Base-by-base conservation (phyloP, 2,329 filamentous ascomycete genomes). In the Apiospora arundinis region DNA sequence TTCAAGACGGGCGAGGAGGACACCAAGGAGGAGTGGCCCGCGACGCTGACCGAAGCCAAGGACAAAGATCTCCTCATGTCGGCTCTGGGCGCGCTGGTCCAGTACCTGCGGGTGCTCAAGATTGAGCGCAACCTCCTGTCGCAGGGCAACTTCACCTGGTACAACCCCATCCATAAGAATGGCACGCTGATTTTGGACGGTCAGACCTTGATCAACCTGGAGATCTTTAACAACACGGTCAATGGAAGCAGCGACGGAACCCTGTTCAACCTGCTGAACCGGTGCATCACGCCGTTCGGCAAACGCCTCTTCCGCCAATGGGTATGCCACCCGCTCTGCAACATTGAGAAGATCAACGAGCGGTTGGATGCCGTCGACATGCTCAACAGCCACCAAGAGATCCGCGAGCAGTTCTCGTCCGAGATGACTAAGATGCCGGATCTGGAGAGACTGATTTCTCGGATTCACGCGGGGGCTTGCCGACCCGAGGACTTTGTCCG, bases 171-270 rank as follows among this genome's bases (percentile, higher is more conserved):
- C 69, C 89, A 90, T 70, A 92, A 92, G 78, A 97, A 98, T 79
- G 94, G 95, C 16, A 98, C 94, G 42, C 85, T 99, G 63, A 92
- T 99, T 12, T 88, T 99, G 0, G 96, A 99, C 77, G 96, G 96
- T 0, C 96, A 99, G 80, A 98, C 95, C 28, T 86, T 99, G 76
- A 97, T 97, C 85, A 99, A 99, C 78, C 90, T 99, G n/a, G 96
- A 99, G 80, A 90, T 99, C 6, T 99, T 99, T 76, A 89, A 94
- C 76, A 99, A 99, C 81, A 95, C 92, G 0, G 94, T 93, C 75
- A 95, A 98, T 78, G 95, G 95, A 9, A 91, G 94, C 18, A 80
- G 87, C 0, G 93, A 97, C 49, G 96, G 96, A 8, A 98, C 96
- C 0, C 84, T 99, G 1, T 99, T 98, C 82, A 89, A 89, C 69